Percentiles rank a stretch among this genome's conserved stretches.
Evolutionary conservation across 2,329 filamentous ascomycete species (phyloP).

Genomic region (Macrophomina tecta): DNA sequence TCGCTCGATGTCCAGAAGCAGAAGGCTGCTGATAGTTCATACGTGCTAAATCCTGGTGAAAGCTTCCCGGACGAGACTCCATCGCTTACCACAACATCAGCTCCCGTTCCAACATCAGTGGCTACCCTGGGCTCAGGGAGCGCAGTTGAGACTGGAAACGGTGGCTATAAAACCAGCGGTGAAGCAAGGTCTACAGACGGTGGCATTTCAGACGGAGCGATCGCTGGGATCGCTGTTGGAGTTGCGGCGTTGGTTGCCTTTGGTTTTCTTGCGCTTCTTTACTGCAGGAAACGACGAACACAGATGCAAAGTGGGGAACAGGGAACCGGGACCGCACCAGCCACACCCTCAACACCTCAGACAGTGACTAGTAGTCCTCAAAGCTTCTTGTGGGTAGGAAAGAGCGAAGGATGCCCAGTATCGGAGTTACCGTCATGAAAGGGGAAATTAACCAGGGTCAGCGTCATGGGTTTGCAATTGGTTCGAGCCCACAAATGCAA

Average conservation of each 20-base stretch:
- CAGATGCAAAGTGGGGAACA: no score
- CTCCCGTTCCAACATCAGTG: neutral
- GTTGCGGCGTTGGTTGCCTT: slow-evolving; percentile 66
- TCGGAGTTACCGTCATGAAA: no score
- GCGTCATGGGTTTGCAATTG: no score
- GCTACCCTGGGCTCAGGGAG: neutral
- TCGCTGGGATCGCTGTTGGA: slow-evolving; percentile 65
- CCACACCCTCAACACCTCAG: no score
- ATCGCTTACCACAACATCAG: slow-evolving; percentile 13
- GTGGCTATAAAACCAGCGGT: slow-evolving; percentile 36
- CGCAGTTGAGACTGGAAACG: neutral
- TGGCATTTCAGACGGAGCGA: slow-evolving; percentile 67
- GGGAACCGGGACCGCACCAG: no score
- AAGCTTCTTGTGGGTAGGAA: no score
- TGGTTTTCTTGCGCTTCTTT: no score
- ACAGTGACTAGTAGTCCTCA: no score
- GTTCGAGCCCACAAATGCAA: no score
- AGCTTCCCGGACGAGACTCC: slow-evolving; percentile 44
- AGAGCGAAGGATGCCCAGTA: no score
- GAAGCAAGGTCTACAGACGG: slow-evolving; percentile 51
- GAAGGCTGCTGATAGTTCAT: slow-evolving; percentile 34
- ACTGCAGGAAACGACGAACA: no score
- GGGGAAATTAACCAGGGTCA: no score
- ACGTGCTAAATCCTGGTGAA: slow-evolving; percentile 46
- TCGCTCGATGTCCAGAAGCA: slow-evolving; percentile 24